A percentile compares a stretch with the other conserved stretches of the same genome.
Evolutionary conservation across 2,329 filamentous ascomycete species (phyloP).

Genomic region (Xylariaceae sp.): DNA sequence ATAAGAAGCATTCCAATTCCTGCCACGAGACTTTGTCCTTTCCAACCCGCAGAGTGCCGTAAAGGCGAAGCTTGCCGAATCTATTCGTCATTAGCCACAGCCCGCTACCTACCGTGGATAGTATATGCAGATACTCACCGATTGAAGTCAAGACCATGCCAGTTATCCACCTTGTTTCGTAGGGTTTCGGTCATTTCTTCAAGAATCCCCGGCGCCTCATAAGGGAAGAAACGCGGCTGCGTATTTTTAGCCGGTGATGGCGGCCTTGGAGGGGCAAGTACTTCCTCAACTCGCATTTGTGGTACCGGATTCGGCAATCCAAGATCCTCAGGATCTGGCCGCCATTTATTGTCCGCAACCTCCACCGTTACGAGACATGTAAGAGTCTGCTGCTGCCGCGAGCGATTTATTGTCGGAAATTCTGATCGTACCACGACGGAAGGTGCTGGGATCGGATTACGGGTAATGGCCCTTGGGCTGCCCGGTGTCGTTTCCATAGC

Average conservation of each 20-base stretch:
- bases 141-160: constrained; percentile 94
- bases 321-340: constrained; percentile 81
- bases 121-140: constrained; percentile 55
- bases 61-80: constrained; percentile 90
- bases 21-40: constrained; percentile 98
- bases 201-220: constrained; percentile 77
- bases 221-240: constrained; percentile 68
- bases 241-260: constrained; percentile 66
- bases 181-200: constrained; percentile 88
- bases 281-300: constrained; percentile 59
- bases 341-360: constrained; percentile 91
- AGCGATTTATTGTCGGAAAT: constrained; percentile 91
- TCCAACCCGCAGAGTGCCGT: constrained; percentile 89
- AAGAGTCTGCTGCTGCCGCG: constrained; percentile 90
- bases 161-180: constrained; percentile 90
- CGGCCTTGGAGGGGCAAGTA: constrained; percentile 56
- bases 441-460: constrained; percentile 89
- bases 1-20: constrained; percentile 95
- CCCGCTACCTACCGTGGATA: neutral
- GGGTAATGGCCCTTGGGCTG: constrained; percentile 73
- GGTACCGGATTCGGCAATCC: constrained; percentile 57
- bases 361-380: constrained; percentile 95
- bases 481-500: constrained; percentile 89
- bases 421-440: constrained; percentile 95
- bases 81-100: constrained; percentile 52